Evolutionary conservation across 2,329 filamentous ascomycete genomes (phyloP).

Genomic region (Trichoderma sp.): DNA sequence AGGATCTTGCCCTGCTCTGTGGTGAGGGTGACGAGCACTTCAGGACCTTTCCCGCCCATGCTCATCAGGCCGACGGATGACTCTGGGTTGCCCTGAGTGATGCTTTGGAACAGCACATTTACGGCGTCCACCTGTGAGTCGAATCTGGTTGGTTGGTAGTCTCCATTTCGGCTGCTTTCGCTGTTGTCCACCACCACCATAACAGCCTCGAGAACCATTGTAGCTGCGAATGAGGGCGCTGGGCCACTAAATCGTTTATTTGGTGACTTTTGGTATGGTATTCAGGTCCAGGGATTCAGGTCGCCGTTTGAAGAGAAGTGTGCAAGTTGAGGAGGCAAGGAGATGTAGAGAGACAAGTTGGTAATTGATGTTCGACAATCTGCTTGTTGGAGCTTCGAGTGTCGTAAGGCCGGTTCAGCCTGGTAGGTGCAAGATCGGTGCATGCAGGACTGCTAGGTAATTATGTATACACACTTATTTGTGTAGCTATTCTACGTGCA

Average conservation of each 20-base stretch:
- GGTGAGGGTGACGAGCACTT: constrained; percentile 94
- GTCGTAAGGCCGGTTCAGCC: constrained; percentile 51
- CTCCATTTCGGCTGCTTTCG: constrained; percentile 96
- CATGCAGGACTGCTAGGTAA: background rate
- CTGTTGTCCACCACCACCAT: constrained; percentile 99
- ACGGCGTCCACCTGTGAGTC: constrained; percentile 95
- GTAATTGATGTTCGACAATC: background rate
- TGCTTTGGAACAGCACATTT: constrained; percentile 91
- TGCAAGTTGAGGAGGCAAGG: background rate
- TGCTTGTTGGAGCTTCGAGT: constrained; percentile 30
- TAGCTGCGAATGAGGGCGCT: constrained; percentile 47
- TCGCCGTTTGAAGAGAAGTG: background rate
- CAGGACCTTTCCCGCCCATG: constrained; percentile 96
- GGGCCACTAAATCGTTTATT: background rate
- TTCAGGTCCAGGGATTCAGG: background rate
- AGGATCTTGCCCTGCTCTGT: constrained; percentile 95
- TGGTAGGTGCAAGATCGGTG: constrained; percentile 30
- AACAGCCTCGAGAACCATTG: constrained; percentile 97
- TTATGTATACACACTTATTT: background rate
- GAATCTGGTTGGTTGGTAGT: constrained; percentile 88
- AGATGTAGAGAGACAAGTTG: background rate
- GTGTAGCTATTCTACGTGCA: fast-evolving
- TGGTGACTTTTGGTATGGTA: background rate
- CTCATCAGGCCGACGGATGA: constrained; percentile 98
- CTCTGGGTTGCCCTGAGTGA: constrained; percentile 93